Conservation (phyloP, 768 basidiomycete genomes). For the Tremella yokohamensis region DNA sequence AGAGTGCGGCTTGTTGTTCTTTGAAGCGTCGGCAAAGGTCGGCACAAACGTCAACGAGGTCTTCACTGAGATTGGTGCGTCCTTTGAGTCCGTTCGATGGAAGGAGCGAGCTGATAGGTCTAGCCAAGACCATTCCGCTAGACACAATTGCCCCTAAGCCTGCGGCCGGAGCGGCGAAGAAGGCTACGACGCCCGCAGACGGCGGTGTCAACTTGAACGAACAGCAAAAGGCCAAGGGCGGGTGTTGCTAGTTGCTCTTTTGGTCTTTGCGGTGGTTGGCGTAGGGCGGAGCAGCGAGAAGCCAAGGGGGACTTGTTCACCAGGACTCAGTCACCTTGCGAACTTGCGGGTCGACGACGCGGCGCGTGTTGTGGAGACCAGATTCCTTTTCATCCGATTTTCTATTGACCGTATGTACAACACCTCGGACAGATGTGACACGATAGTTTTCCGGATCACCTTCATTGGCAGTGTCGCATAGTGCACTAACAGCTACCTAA, state of each 20-base stretch:
- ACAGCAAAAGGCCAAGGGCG: constrained; percentile 43
- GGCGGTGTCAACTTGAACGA: constrained; percentile 39
- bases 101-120: constrained; percentile 8
- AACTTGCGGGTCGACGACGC: too few relatives aligned
- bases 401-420: too few relatives aligned
- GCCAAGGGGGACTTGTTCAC: too few relatives aligned
- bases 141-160: constrained; percentile 85
- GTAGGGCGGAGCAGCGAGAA: too few relatives aligned
- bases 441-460: too few relatives aligned
- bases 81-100: background rate
- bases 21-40: constrained; percentile 88
- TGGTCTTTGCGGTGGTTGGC: too few relatives aligned
- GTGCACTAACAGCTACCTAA: too few relatives aligned
- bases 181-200: constrained; percentile 7
- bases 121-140: constrained; percentile 85
- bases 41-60: constrained; percentile 81
- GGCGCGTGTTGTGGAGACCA: too few relatives aligned
- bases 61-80: constrained; percentile 93
- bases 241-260: constrained; percentile 50
- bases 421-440: too few relatives aligned
- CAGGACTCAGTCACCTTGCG: too few relatives aligned
- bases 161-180: constrained; percentile 50
- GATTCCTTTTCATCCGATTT: too few relatives aligned
- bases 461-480: too few relatives aligned
- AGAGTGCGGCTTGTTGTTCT: constrained; percentile 91